Base-by-base conservation (phyloP, 176 grass and related monocot genomes). In the Phyllostachys edulis region DNA sequence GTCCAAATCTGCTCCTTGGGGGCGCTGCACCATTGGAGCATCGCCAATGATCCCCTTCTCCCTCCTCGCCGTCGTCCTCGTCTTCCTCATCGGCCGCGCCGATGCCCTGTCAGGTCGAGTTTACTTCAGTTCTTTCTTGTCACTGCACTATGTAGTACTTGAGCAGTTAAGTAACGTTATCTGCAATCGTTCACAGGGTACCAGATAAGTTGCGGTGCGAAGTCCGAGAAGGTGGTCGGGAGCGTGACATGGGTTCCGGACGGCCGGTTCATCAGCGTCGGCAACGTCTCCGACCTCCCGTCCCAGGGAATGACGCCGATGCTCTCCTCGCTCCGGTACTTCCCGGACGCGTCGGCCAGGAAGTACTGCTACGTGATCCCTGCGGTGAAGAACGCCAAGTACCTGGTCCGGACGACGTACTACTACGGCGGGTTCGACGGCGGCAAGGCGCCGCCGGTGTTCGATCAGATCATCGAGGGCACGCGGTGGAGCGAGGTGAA, bases 391-490 rank as follows among this genome's bases (percentile, higher is more conserved):
- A 40, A 63, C 14, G 68, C 65, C 16, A 85, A 75, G 84, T 96
- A 96, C 81, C 76, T 98, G 56, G 69, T 98, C 54, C 71, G 96
- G 13, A 96, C 93, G 7, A 92, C 91, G 4, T 98, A 95, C 85
- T 96, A 62, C 91, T 96, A 99, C 76, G 96, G 89, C 40, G 88
- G 83, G 27, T 99, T 99, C 69, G 96, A 96, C 39, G 91, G 88
- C 34, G 91, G 93, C 4, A 7, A 18, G 0, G 57, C 36, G 39
- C 93, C 91, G 6, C 93, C 91, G 1, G 87, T 89, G 63, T 99
- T 96, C 77, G 89, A 94, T 87, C 93, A 95, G 75, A 90, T 94
- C 81, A 76, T 95, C 37, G 93, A 87, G 24, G 91, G 93, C 15
- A 98, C 87, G 59, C 87, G 80, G 73, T 98, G 96, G 96, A 93